Conservation (phyloP, 2,329 filamentous ascomycete genomes). For the Proliferodiscus dingleyae region DNA sequence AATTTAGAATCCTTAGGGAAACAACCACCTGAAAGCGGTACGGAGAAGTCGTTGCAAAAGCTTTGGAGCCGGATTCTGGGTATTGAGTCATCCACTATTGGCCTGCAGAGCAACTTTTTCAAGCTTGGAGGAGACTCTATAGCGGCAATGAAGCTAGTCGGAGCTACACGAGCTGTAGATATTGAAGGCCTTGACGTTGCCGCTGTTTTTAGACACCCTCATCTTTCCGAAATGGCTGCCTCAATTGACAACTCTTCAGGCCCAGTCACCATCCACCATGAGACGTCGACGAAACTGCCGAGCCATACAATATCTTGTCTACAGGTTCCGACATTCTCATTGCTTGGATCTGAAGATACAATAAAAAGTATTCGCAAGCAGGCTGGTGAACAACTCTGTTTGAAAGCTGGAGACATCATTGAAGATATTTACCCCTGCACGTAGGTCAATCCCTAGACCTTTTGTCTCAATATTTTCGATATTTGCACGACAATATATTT, state of each 20-base stretch:
- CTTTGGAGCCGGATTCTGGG: slow-evolving; percentile 10
- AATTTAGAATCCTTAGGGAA: not conserved
- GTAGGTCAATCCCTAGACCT: too few relatives aligned
- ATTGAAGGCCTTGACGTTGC: slow-evolving; percentile 35
- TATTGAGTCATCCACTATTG: slow-evolving; percentile 3
- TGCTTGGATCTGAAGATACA: slow-evolving; percentile 15
- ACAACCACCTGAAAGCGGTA: slow-evolving; percentile 2
- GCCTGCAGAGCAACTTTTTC: slow-evolving; percentile 35
- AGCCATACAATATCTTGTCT: slow-evolving; percentile 4
- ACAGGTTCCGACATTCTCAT: slow-evolving; percentile 22
- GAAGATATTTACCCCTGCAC: slow-evolving; percentile 38
- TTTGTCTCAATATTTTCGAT: too few relatives aligned
- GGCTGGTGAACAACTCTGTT: slow-evolving; percentile 22
- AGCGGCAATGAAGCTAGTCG: slow-evolving; percentile 40
- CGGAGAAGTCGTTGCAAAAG: slow-evolving; percentile 7
- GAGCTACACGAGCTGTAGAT: slow-evolving; percentile 26
- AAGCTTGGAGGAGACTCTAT: slow-evolving; percentile 32
- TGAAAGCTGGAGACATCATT: slow-evolving; percentile 16
- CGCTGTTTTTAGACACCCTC: slow-evolving; percentile 38
- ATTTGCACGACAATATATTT: too few relatives aligned
- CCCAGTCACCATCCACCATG: too few relatives aligned
- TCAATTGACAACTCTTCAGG: slow-evolving; percentile 18
- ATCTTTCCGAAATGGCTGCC: slow-evolving; percentile 39
- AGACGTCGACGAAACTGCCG: too few relatives aligned
- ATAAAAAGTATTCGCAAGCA: slow-evolving; percentile 19